Percentiles rank a stretch among this genome's conserved stretches.
These are phyloP conservation scores for Magnolia officinalis DNA, from an alignment of 164 flowering plant species.

Conservation along the genomic window DNA sequence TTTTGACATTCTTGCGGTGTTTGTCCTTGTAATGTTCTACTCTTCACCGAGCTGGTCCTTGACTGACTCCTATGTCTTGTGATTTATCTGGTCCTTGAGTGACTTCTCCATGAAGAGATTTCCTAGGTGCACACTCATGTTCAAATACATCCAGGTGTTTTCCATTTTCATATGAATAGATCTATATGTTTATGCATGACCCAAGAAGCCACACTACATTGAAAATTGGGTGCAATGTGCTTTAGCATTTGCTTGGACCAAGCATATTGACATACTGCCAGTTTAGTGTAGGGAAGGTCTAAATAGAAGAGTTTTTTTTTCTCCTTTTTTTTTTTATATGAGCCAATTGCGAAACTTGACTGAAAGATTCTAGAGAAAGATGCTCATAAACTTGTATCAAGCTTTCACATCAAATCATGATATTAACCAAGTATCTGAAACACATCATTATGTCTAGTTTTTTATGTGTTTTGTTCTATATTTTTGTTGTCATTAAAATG, in stretches of 20 bases:
- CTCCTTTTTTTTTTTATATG: not conserved
- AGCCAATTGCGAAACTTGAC: not conserved
- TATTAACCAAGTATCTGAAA: not conserved
- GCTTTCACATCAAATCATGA: not conserved
- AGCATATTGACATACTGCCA: not conserved
- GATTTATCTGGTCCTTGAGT: no score
- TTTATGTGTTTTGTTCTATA: not conserved
- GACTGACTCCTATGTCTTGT: no score
- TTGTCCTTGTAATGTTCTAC: no score
- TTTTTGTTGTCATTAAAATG: not conserved
- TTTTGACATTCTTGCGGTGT: no score
- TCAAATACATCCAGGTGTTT: no score
- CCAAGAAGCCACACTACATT: no score
- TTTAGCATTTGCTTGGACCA: not conserved
- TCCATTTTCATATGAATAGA: no score
- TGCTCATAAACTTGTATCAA: not conserved
- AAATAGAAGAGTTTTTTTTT: not conserved
- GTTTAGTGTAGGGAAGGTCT: not conserved
- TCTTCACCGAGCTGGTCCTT: no score
- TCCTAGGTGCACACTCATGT: no score
- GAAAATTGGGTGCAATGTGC: not conserved
- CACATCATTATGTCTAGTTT: not conserved
- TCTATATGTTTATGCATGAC: no score
- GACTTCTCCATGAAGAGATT: no score
- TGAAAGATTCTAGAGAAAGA: not conserved